Percentiles rank a stretch among this genome's conserved stretches.
Conservation (phyloP, 306 rosid species). For the Vigna angularis region DNA sequence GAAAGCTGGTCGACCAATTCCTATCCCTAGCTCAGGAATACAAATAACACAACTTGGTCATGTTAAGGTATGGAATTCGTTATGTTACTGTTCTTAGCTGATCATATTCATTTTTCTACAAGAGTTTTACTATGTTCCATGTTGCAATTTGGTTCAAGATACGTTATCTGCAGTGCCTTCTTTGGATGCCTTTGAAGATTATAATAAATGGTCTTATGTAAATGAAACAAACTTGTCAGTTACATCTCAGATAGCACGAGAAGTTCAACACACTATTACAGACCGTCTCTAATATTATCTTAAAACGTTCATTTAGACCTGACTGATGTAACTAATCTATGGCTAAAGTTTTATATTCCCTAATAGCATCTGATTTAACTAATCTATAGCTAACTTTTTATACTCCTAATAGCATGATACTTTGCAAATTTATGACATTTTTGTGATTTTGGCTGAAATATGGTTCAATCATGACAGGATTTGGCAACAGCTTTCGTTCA, state of each 20-base stretch:
- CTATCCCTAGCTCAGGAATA: slow-evolving; percentile 83
- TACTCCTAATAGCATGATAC: too few relatives aligned
- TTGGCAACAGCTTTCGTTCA: slow-evolving; percentile 78
- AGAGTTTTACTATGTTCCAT: neutral
- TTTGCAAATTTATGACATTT: neutral
- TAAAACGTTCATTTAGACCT: too few relatives aligned
- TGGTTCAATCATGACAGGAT: slow-evolving; percentile 66
- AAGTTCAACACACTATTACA: too few relatives aligned
- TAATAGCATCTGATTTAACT: too few relatives aligned
- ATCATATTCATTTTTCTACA: neutral
- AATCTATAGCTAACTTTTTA: too few relatives aligned
- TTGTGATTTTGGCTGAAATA: slow-evolving; percentile 34
- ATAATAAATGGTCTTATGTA: neutral
- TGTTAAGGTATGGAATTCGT: slow-evolving; percentile 66
- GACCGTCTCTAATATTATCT: too few relatives aligned
- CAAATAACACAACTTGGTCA: slow-evolving; percentile 97
- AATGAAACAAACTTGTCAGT: neutral
- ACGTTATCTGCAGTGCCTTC: neutral
- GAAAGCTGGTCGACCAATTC: slow-evolving; percentile 98
- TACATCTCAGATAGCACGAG: too few relatives aligned
- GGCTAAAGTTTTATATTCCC: too few relatives aligned
- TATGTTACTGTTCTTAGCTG: slow-evolving; percentile 2
- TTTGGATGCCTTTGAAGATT: slow-evolving; percentile 11
- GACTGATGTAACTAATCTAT: too few relatives aligned
- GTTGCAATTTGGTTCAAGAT: neutral